Evolutionary conservation across 345 rosid genomes (phyloP), one percentile per base, ranked within the genome.

Genomic region (Aethionema arabicum): DNA sequence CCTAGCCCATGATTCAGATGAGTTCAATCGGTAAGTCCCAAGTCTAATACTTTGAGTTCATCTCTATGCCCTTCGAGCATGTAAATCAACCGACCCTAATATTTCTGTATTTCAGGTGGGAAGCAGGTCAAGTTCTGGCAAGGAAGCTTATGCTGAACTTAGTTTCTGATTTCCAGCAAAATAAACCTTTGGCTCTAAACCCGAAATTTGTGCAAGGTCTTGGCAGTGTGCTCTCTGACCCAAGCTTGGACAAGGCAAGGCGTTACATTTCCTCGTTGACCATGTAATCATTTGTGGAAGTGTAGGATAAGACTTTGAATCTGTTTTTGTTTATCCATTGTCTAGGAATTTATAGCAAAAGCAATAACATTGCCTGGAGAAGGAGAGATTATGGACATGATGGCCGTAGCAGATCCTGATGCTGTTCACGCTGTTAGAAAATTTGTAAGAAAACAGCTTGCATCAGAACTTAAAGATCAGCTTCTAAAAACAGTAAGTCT

Each of bases 361-460:
- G 99, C 97, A 36, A 76, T 87, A 59, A 90, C 97, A 62, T 59
- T 90, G 9, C 99, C 99, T 8, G 87, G 96, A 69, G 96, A 87
- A 67, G 96, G 96, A 48, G 99, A 93, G 81, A 85, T 93, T 58
- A 95, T 93, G 99, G 99, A 93, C 78, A 71, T 93, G 95, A 90
- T 90, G 95, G 78, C 73, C 3, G 86, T 93, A 76, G 99, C 97
- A n/a, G 97, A 90, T 70, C 99, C 97, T 47, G 96, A 87, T 77
- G 96, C 96, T 49, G 99, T 93, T 52, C 95, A 90, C 72, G 86
- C 95, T 37, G 99, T 93, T 71, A 82, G 96, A 63, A 72, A 67
- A 50, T 93, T 93, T 69, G 79, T 90, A 66, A 77, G 81, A 83
- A 90, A 93, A 75, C 91, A 84, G 68, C 85, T 93, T 74, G 99